These are phyloP conservation scores for Aspergillus eucalypticola DNA, from an alignment of 2,329 filamentous ascomycete genomes.

Conservation along the genomic window DNA sequence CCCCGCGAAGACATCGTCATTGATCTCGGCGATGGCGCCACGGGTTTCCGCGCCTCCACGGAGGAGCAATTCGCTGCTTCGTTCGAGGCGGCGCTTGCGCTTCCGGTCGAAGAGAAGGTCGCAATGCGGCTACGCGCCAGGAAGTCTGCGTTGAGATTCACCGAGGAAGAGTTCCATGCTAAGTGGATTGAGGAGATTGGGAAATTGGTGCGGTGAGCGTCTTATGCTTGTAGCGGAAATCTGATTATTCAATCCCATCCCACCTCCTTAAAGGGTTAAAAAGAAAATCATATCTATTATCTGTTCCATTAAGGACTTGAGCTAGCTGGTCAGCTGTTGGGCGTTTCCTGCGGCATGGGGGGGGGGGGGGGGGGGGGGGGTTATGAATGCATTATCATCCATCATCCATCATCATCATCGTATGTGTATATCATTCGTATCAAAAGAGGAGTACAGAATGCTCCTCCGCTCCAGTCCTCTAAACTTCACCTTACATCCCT, in stretches of 20 bases:
- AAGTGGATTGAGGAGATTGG: conserved; percentile 78
- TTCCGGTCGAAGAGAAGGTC: conserved; percentile 61
- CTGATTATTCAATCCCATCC: neutral
- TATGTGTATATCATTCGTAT: too few relatives aligned
- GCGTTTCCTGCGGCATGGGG: too few relatives aligned
- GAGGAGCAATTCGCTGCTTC: conserved; percentile 75
- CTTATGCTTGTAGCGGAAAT: conserved; percentile 38
- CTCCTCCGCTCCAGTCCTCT: too few relatives aligned
- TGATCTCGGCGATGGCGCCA: conserved; percentile 73
- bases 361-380: too few relatives aligned
- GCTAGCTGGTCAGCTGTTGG: too few relatives aligned
- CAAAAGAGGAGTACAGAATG: too few relatives aligned
- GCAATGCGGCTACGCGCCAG: conserved; percentile 75
- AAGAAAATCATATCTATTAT: too few relatives aligned
- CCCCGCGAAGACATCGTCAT: conserved; percentile 93
- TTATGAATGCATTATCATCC: too few relatives aligned
- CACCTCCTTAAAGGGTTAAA: neutral
- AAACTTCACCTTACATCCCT: too few relatives aligned
- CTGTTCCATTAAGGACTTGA: too few relatives aligned
- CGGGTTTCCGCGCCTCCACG: conserved; percentile 83
- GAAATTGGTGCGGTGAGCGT: conserved; percentile 57
- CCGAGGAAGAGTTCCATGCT: conserved; percentile 78
- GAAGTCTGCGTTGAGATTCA: conserved; percentile 78
- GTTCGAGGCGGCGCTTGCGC: conserved; percentile 75
- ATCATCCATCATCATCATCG: too few relatives aligned